Conservation (phyloP, 2,329 filamentous ascomycete species). For the Verticillium tricorpus region DNA sequence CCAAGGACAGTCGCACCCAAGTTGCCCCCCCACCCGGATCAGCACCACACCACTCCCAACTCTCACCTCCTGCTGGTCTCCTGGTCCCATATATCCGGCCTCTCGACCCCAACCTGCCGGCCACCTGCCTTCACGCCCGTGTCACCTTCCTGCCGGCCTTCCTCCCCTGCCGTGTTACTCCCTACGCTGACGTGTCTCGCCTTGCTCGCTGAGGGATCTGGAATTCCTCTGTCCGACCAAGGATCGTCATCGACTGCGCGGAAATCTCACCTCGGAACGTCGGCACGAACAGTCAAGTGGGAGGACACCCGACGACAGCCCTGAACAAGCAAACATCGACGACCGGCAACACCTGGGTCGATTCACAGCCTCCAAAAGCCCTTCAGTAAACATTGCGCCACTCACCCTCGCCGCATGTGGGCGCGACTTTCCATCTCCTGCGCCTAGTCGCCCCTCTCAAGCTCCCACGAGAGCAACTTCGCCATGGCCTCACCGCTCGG, state of each 20-base stretch:
- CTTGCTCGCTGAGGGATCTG: constrained; percentile 16
- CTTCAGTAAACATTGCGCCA: not conserved
- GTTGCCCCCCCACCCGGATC: constrained; percentile 62
- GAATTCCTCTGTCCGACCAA: constrained; percentile 15
- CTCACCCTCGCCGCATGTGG: constrained; percentile 13
- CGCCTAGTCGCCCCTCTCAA: constrained; percentile 18
- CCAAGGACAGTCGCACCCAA: not conserved
- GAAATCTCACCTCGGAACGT: not conserved
- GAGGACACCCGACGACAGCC: not conserved
- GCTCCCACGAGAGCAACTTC: constrained; percentile 10
- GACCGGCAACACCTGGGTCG: not conserved
- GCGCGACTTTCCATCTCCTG: constrained; percentile 12
- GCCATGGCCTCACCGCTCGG: constrained; percentile 36
- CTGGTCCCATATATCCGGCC: constrained; percentile 16
- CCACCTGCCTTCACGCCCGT: not conserved
- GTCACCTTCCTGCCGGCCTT: constrained; percentile 7
- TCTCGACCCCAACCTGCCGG: constrained; percentile 3
- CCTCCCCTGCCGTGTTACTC: constrained; percentile 7
- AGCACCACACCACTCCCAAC: constrained; percentile 66
- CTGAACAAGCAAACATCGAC: not conserved
- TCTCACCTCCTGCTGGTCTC: constrained; percentile 30
- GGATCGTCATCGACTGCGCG: not conserved
- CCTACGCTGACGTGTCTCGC: constrained; percentile 4
- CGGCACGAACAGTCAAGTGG: not conserved
- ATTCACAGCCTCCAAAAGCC: not conserved